Conservation (phyloP, 805 yeast genomes). For the Pichia kluyveri region DNA sequence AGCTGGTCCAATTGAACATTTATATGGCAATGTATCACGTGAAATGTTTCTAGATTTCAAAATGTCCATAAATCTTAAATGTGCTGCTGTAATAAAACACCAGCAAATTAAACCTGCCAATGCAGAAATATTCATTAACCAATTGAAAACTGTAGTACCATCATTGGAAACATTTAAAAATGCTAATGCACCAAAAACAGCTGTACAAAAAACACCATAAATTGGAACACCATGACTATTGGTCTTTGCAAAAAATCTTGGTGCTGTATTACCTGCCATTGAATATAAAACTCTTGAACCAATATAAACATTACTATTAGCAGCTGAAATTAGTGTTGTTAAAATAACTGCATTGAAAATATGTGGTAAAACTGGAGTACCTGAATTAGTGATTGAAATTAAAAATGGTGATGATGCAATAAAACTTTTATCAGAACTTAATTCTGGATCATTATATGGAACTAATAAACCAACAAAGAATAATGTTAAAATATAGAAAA, state of each 20-base stretch:
- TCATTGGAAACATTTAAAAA: constrained; percentile 46
- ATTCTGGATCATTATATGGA: constrained; percentile 55
- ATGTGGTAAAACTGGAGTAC: constrained; percentile 56
- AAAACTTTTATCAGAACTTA: constrained; percentile 29
- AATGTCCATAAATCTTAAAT: constrained; percentile 61
- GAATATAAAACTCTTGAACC: constrained; percentile 62
- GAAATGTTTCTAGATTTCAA: constrained; percentile 54
- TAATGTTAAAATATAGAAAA: constrained; percentile 57
- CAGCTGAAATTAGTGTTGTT: constrained; percentile 65
- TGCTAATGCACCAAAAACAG: constrained; percentile 56
- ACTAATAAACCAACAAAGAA: constrained; percentile 64
- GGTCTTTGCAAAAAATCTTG: constrained; percentile 39
- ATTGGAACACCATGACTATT: constrained; percentile 56
- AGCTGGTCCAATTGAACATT: constrained; percentile 62
- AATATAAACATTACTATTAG: constrained; percentile 65
- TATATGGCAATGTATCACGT: constrained; percentile 64
- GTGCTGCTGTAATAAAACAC: constrained; percentile 57
- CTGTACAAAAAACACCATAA: constrained; percentile 45
- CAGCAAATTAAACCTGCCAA: constrained; percentile 70
- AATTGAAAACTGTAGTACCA: constrained; percentile 53
- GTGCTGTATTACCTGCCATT: constrained; percentile 56
- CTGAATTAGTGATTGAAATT: constrained; percentile 60
- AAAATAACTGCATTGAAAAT: constrained; percentile 67
- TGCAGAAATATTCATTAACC: constrained; percentile 71
- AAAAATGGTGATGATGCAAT: constrained; percentile 61